Conservation (phyloP, 139 green algal genomes). For the Pleodorina starrii region DNA sequence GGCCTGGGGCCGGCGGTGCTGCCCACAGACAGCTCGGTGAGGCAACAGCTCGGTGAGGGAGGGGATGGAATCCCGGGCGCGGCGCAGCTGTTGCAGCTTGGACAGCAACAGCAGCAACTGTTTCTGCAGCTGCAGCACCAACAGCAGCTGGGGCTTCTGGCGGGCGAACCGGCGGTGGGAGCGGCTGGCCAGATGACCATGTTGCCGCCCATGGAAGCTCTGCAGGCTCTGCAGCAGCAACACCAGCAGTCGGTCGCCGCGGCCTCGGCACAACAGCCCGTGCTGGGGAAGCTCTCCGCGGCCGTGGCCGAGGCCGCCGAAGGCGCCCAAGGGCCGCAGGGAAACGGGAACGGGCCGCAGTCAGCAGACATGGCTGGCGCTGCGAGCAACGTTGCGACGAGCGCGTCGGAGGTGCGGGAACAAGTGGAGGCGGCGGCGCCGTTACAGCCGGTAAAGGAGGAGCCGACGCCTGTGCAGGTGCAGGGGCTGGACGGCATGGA, state of each 20-base stretch:
- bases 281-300: background rate
- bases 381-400: no score
- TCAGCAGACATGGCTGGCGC: no score
- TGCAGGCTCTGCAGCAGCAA: conserved; percentile 6
- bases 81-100: background rate
- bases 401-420: no score
- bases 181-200: background rate
- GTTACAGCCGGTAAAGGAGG: no score
- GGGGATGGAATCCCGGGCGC: no score
- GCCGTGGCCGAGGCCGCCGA: background rate
- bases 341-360: no score
- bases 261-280: background rate
- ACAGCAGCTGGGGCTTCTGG: background rate
- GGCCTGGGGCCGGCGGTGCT: background rate
- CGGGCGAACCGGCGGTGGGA: background rate
- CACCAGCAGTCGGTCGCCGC: background rate
- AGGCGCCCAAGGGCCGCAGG: background rate
- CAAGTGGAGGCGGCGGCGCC: no score
- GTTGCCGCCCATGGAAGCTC: background rate
- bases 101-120: background rate
- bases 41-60: no score
- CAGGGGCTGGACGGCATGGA: conserved; percentile 8
- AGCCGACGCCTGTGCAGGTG: no score
- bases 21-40: background rate
- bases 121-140: background rate